Evolutionary conservation across 2,329 filamentous ascomycete species (phyloP), one percentile per base, ranked within the genome.

Genomic region (Amphichorda felina): DNA sequence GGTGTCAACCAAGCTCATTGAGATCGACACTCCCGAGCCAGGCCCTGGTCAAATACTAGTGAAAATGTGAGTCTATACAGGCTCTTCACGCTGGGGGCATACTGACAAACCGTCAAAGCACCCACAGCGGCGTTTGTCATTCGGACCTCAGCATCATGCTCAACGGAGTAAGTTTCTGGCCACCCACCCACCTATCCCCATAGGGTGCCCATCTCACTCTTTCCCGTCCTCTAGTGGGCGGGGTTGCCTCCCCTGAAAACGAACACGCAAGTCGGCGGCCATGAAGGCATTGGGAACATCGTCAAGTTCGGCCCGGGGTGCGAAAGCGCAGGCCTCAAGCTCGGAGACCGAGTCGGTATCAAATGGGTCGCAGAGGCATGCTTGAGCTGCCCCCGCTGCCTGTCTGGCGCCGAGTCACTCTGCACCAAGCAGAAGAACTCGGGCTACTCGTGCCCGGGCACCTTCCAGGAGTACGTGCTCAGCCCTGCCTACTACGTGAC

Each of bases 321-420:
- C 29, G 29, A 31, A 78, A 34, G 51, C 46, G 26, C 60, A 68
- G 2, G 64, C 63, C 25, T 78, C 78, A 45, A 31, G 16, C 47
- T 81, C n/a, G 77, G 77, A 5, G 72, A 82, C 44, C 64, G 77
- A 7, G 79, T 83, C 8, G 79, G 79, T 11, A 71, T 84, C 50
- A 84, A 84, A 54, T 82, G 76, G 75, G 59, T 80, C 39, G 59
- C 69, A 13, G 65, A 56, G 22, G 68, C 69, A 18, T 81, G 75
- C 49, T 66, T 66, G 34, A 59, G 61, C 44, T 70, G 68, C 53
- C 29, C 15, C 7, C 33, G 17, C 9, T 38, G 37, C 32, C 19
- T 38, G 17, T 25, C 27, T n/a, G 32, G 37, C 19, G 18, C 30
- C 11, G 37, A 38, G 3, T 32, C 26, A 5, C 18, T 30, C 14